Base-by-base conservation (phyloP, 2,329 filamentous ascomycete genomes). In the Penicillium aurantiogriseum region DNA sequence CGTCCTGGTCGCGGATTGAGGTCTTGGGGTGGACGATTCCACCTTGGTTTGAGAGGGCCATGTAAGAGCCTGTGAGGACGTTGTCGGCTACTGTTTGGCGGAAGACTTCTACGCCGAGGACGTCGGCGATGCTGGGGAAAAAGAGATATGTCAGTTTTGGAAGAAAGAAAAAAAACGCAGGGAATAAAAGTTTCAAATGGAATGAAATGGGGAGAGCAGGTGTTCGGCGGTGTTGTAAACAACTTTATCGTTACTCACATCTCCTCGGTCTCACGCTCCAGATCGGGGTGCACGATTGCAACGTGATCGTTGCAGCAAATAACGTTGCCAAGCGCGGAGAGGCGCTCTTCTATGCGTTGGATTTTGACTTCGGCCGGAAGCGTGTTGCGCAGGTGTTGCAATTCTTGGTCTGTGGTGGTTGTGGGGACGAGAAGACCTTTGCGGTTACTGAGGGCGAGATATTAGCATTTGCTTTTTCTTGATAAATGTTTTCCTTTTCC, bases 21-120 rank as follows among this genome's bases (percentile, higher is more conserved):
- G 94, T 97, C 83, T 97, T 97, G 67, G 94, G 93, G 76, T 99
- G 94, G 48, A 99, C 94, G 67, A 99, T 89, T 13, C 94, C 94
- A 65, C 94, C 94, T 77, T 93, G 90, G 81, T 99, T 99, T 69
- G 89, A 93, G 61, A 99, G 83, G 54, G 90, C 86, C 92, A 97
- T 97, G 83, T 99, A 99, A 50, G 88, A 92, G 60, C 94, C 94
- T 38, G 95, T 94, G 29, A 99, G 86, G 57, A 99, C 94, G 74
- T 97, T 97, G 78, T 97, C 92, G 69, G 93, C 92, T 60, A 99
- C 89, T 46, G 94, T 97, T 81, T 99, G 94, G 62, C 86, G 71
- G 77, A 82, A 75, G 69, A 83, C 79, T 84, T 89, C 75, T 74
- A 88, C 74, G 72, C 86, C 74, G 73, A 87, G 69, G 58, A 96